Percentiles rank a stretch among this genome's conserved stretches.
Evolutionary conservation across 1,284 basidiomycete species (phyloP).

Genomic region (Cryptococcus depauperatus): DNA sequence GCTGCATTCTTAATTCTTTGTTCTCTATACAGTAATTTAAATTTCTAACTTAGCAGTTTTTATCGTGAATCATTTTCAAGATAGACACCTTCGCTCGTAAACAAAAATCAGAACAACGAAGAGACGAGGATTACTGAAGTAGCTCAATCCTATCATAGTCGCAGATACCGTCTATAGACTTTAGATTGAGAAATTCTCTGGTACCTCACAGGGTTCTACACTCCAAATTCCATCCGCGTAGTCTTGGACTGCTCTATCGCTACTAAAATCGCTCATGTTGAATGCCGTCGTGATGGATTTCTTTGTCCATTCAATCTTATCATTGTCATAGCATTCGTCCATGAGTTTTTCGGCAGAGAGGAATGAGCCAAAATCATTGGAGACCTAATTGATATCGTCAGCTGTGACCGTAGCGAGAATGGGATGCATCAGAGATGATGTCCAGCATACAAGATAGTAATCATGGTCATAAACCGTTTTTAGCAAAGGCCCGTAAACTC

Average conservation of each 20-base stretch:
- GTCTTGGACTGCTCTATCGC: constrained; percentile 79
- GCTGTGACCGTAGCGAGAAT: not conserved
- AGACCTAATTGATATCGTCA: constrained; percentile 48
- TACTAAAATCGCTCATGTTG: constrained; percentile 91
- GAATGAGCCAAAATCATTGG: constrained; percentile 86
- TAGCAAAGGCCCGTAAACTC: constrained; percentile 64
- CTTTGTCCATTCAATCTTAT: constrained; percentile 77
- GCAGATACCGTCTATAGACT: too few relatives aligned
- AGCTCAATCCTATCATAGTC: too few relatives aligned
- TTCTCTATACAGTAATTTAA: too few relatives aligned
- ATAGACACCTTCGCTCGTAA: too few relatives aligned
- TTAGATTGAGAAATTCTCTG: constrained; percentile 10
- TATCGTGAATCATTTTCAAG: too few relatives aligned
- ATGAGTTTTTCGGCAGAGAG: constrained; percentile 73
- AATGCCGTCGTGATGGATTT: constrained; percentile 75
- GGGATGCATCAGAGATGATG: not conserved
- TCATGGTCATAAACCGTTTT: constrained; percentile 49
- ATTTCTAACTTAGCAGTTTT: too few relatives aligned
- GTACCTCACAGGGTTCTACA: constrained; percentile 35
- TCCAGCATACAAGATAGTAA: constrained; percentile 48
- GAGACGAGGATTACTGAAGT: too few relatives aligned
- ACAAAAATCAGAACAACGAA: too few relatives aligned
- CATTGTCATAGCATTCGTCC: constrained; percentile 67
- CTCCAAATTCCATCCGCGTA: constrained; percentile 56
- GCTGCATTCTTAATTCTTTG: too few relatives aligned